Conservation (phyloP, 192 early-diverging fungal species). For the Geranomyces variabilis region DNA sequence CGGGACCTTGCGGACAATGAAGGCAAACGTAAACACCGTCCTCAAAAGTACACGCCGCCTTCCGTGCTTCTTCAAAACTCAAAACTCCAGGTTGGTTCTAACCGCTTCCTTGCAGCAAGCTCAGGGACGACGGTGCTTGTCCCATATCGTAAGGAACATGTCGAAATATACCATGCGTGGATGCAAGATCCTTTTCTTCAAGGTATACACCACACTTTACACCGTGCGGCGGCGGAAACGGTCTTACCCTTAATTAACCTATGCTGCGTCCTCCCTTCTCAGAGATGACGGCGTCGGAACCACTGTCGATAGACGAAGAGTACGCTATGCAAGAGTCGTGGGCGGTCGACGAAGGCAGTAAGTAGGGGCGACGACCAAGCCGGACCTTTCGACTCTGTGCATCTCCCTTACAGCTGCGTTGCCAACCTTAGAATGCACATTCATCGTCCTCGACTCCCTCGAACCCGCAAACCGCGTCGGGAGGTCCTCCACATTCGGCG, state of each 20-base stretch:
- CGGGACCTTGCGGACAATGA: slow-evolving; percentile 15
- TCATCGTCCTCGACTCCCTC: slow-evolving; percentile 38
- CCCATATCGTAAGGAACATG: slow-evolving; percentile 86
- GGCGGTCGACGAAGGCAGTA: slow-evolving; percentile 81
- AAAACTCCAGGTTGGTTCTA: no score
- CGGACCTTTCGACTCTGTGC: not conserved
- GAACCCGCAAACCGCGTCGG: slow-evolving; percentile 36
- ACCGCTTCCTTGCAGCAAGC: not conserved
- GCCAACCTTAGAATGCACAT: slow-evolving; percentile 33
- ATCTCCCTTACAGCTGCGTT: not conserved
- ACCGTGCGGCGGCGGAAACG: no score
- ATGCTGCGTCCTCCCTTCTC: slow-evolving; percentile 2
- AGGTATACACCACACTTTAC: no score
- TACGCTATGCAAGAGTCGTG: slow-evolving; percentile 93
- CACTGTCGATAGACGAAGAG: slow-evolving; percentile 89
- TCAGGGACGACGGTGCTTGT: slow-evolving; percentile 69
- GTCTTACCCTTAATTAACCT: not conserved
- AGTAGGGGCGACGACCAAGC: not conserved
- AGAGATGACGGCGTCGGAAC: slow-evolving; percentile 97
- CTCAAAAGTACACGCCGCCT: not conserved
- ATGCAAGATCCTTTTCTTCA: slow-evolving; percentile 89
- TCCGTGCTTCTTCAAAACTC: not conserved
- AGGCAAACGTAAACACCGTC: slow-evolving; percentile 28
- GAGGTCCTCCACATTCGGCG: slow-evolving; percentile 23
- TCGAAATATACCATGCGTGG: slow-evolving; percentile 90